Evolutionary conservation across 345 rosid species (phyloP).

Genomic region (Moringa oleifera): DNA sequence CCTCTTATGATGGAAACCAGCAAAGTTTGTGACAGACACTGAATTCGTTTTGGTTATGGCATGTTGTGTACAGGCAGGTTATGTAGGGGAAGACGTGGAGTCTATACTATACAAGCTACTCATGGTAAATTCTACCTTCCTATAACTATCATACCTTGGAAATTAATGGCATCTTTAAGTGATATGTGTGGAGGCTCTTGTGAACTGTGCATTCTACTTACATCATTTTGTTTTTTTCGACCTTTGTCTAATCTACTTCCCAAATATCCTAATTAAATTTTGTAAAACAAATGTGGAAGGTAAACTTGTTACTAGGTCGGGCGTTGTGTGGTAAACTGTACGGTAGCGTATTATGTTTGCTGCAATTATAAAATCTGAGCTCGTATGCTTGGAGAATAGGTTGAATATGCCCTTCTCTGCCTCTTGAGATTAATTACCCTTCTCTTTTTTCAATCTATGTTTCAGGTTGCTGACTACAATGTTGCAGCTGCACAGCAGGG

Average conservation of each 20-base stretch:
- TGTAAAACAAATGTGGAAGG: neutral
- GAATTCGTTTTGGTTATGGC: neutral
- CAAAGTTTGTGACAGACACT: neutral
- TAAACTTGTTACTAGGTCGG: conserved; percentile 1
- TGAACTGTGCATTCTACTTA: neutral
- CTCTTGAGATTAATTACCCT: too few species aligned
- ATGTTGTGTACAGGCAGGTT: conserved; percentile 82
- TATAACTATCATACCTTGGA: neutral
- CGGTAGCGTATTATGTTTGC: neutral
- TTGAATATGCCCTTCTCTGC: conserved; percentile 2
- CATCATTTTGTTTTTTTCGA: neutral
- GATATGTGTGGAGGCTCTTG: neutral
- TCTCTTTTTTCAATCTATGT: conserved; percentile 1
- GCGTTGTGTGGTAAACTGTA: neutral
- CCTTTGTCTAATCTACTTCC: neutral
- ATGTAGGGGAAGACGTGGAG: conserved; percentile 99
- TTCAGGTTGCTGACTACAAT: conserved; percentile 90
- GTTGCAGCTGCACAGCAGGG: conserved; percentile 99
- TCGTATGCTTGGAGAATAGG: neutral
- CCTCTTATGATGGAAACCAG: neutral
- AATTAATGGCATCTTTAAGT: neutral
- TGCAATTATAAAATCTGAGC: neutral
- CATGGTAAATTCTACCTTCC: conserved; percentile 35
- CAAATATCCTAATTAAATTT: too few species aligned
- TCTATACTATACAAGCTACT: conserved; percentile 97